Percentiles rank a stretch among this genome's conserved stretches.
These are phyloP conservation scores for Cladophialophora chaetospira DNA, from an alignment of 2,329 filamentous ascomycete species.

Conservation along the genomic window DNA sequence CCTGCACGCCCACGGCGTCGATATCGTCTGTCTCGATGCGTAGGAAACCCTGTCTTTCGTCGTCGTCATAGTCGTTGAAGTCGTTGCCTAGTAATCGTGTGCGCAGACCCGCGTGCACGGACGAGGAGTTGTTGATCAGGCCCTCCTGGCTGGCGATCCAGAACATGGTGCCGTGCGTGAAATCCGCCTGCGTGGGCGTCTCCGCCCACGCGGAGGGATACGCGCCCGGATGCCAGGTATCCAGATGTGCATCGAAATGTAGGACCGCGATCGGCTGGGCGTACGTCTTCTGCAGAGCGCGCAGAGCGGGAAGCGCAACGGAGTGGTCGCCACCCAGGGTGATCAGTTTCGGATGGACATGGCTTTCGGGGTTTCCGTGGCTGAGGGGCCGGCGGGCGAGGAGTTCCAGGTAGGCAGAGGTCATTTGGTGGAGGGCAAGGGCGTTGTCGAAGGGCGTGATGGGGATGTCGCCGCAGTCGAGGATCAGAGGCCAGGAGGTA, in stretches of 20 bases:
- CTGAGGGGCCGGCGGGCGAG: slow-evolving; percentile 47
- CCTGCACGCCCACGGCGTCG: slow-evolving; percentile 74
- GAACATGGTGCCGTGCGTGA: slow-evolving; percentile 91
- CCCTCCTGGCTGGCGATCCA: slow-evolving; percentile 83
- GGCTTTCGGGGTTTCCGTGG: slow-evolving; percentile 34
- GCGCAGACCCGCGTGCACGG: slow-evolving; percentile 80
- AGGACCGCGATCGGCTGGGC: slow-evolving; percentile 67
- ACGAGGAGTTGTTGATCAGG: slow-evolving; percentile 71
- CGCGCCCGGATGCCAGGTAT: slow-evolving; percentile 78
- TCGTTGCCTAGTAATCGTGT: slow-evolving; percentile 70
- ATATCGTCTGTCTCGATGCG: slow-evolving; percentile 84
- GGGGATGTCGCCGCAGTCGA: slow-evolving; percentile 91
- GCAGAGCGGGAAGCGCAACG: slow-evolving; percentile 68
- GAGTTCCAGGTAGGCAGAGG: slow-evolving; percentile 73
- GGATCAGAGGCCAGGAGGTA: slow-evolving; percentile 71
- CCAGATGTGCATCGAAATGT: slow-evolving; percentile 77
- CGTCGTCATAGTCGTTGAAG: slow-evolving; percentile 69
- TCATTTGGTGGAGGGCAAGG: slow-evolving; percentile 81
- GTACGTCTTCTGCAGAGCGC: slow-evolving; percentile 65
- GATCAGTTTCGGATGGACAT: slow-evolving; percentile 56
- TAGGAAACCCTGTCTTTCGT: slow-evolving; percentile 75
- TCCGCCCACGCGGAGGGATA: slow-evolving; percentile 74
- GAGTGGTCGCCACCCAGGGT: slow-evolving; percentile 75
- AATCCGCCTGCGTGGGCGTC: slow-evolving; percentile 64
- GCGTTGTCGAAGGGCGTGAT: slow-evolving; percentile 84